Base-by-base conservation (phyloP, 73 alveolate genomes). In the Paraurostyla sp. region DNA sequence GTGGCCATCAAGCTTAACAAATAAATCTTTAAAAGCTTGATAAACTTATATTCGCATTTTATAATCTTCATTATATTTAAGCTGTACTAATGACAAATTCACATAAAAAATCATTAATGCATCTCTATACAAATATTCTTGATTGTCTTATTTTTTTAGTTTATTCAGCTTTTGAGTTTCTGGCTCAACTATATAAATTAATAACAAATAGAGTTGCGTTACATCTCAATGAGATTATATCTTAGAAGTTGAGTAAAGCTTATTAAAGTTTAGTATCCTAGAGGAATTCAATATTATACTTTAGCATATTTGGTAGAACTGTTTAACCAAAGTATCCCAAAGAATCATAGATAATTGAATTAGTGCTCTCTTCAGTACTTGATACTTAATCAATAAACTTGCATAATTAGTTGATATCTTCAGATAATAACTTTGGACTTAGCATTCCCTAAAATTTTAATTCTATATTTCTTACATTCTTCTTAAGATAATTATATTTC, bases 141-240 rank as follows among this genome's bases (percentile, higher is more conserved):
- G 71, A 1, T 2, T 9, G n/a, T 49, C 71, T 29, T 45, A 7
- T 30, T 42, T 45, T 36, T 73, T 46, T 73, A 43, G 18, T 46
- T 42, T 45, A 15, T n/a, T 48, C 3, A 23, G 6, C n/a, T 43
- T 16, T 48, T 73, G 45, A n/a, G 27, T 13, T 16, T 73, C 29
- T 1, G 82, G 58, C 13, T 65, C 27, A 73, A 32, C 86, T 73
- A 73, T 13, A 45, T 15, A 36, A 73, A 20, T 6, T 9, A 35
- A 9, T 23, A 2, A 73, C 4, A 32, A 73, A 73, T 73, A 38
- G 29, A 6, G 45, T 13, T 45, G 1, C 4, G n/a, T 73, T 73
- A 73, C 86, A 48, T 73, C 41, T 73, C 18, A 73, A 32, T 13
- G 65, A 27, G 30, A 73, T 49, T 16, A 73, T 41, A 73, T 73